These are phyloP conservation scores for Yamadazyma spencermartinsiae DNA, from an alignment of 1,139 yeast species.

Conservation along the genomic window DNA sequence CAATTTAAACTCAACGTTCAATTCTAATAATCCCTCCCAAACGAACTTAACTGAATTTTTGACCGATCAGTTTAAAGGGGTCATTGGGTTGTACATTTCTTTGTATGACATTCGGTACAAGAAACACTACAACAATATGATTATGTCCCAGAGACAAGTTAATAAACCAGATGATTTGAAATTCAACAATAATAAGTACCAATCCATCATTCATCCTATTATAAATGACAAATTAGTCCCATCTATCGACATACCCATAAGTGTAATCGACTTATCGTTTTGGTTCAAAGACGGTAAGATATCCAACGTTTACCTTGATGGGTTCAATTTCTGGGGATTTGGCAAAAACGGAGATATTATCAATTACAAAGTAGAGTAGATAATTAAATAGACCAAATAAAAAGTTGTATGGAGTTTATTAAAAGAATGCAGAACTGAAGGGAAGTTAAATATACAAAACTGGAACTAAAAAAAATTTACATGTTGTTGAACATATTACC, in stretches of 20 bases:
- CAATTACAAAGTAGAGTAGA: conserved; percentile 22
- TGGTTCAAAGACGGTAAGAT: conserved; percentile 44
- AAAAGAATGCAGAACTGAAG: not conserved
- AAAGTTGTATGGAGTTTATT: not conserved
- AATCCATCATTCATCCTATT: conserved; percentile 38
- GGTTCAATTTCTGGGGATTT: conserved; percentile 49
- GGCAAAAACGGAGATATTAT: conserved; percentile 55
- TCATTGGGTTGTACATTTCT: conserved; percentile 34
- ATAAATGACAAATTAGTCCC: conserved; percentile 42
- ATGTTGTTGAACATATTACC: conserved; percentile 29
- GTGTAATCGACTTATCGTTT: conserved; percentile 34
- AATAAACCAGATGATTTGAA: conserved; percentile 10
- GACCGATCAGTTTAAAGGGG: conserved; percentile 17
- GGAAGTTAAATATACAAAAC: conserved; percentile 1
- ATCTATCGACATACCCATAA: conserved; percentile 39
- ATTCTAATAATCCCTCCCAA: conserved; percentile 8
- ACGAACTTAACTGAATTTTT: conserved; percentile 20
- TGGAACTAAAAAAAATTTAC: conserved; percentile 1
- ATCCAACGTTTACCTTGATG: conserved; percentile 42
- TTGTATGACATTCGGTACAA: conserved; percentile 36
- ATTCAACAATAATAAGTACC: conserved; percentile 15
- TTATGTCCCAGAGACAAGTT: conserved; percentile 9
- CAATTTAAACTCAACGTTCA: not conserved
- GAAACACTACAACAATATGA: conserved; percentile 24
- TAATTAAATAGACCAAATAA: not conserved